Base-by-base conservation (phyloP, 129 eudicot genomes). In the Calendula officinalis region DNA sequence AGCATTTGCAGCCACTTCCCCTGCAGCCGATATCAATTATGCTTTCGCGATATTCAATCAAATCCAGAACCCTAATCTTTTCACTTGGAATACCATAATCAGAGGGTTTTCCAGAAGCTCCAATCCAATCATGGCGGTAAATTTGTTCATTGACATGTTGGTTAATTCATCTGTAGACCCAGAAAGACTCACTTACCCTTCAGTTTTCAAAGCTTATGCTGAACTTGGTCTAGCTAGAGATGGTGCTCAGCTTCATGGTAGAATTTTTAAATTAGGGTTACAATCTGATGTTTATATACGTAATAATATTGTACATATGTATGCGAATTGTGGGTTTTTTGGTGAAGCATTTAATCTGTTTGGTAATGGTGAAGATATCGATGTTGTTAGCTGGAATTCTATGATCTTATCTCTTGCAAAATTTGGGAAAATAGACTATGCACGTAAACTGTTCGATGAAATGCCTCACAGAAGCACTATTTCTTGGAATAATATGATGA, bases 211-310 rank as follows among this genome's bases (percentile, higher is more conserved):
- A 75, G 91, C 95, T 36, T 90, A 69, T 70, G 65, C 89, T 56
- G 81, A 74, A 34, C 66, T 83, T 22, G 85, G 95, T 7, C 37
- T 79, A 9, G 76, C 75, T 0, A 27, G n/a, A 59, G 30, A 69
- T 35, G 97, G 97, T 49, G 83, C 78, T 71, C 91, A 86, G 45
- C 84, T 86, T 58, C 97, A 86, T 77, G 97, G 89, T 2, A 84
- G 86, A 30, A 35, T 86, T 48, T 16, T 81, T 7, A 90, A 86
- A 55, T 5, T 68, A 35, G 88, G 91, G 40, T 79, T 90, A 12
- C 77, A 73, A 36, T 63, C 12, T 30, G 91, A 86, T 68, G 73
- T 56, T 1, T 90, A 83, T 73, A 73, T 82, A n/a, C 73, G 87
- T 7, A 86, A 90, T 37, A 68, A 83, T 7, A 17, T 90, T 10